Percentiles rank a stretch among this genome's conserved stretches.
Conservation (phyloP, 306 rosid genomes). For the Albizia julibrissin region DNA sequence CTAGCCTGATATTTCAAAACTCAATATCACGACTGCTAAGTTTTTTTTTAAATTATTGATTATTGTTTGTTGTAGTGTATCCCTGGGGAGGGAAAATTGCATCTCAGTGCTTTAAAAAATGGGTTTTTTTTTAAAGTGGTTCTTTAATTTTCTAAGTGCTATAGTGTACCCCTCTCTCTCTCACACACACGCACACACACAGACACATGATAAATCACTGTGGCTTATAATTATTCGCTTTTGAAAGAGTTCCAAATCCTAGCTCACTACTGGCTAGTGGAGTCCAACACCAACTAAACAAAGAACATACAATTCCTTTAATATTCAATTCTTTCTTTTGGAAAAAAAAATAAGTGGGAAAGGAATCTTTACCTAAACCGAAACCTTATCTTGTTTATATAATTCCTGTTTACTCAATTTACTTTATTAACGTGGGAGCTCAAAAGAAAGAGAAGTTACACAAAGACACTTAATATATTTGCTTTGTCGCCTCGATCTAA, state of each 20-base stretch:
- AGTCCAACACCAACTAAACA: background rate
- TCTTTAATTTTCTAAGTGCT: background rate
- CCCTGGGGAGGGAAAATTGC: background rate
- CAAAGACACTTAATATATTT: background rate
- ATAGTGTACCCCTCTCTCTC: background rate
- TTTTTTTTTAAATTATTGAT: background rate
- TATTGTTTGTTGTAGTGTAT: background rate
- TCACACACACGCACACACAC: background rate
- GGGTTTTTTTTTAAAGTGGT: background rate
- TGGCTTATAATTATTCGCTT: background rate
- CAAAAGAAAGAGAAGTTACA: background rate
- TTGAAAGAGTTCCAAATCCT: background rate
- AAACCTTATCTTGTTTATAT: background rate
- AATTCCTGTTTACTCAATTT: background rate
- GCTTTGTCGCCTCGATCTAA: background rate
- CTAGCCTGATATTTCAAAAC: background rate
- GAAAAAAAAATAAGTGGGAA: constrained; percentile 1
- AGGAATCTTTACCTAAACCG: constrained; percentile 14
- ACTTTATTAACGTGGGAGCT: background rate
- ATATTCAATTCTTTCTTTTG: background rate
- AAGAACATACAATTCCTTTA: background rate
- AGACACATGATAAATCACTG: background rate
- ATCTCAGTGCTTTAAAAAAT: background rate
- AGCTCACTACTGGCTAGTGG: background rate
- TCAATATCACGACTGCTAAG: background rate